phyloP scores from a whole-genome alignment of 2,329 filamentous ascomycete genomes.

The Penicillium sclerotigenum region DNA sequence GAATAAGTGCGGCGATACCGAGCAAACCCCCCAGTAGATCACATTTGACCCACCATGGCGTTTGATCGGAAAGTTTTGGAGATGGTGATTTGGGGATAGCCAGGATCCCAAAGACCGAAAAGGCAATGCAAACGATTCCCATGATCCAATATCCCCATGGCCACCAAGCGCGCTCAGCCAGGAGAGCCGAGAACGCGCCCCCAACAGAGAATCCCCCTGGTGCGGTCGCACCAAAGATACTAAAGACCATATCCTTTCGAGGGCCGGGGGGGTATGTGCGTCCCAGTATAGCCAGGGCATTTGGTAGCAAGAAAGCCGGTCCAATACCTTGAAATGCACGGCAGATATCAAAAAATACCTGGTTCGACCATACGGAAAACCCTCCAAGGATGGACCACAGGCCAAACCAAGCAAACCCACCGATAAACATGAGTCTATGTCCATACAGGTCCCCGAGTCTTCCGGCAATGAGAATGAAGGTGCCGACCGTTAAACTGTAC shows the following conservation, averaged over 20 bases:
- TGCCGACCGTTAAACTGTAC: constrained; percentile 48
- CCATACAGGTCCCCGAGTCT: constrained; percentile 40
- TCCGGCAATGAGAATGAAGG: constrained; percentile 37
- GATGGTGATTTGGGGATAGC: constrained; percentile 12
- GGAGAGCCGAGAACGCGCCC: constrained; percentile 38
- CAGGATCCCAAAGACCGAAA: constrained; percentile 34
- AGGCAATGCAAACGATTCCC: constrained; percentile 41
- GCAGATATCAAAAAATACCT: constrained; percentile 50
- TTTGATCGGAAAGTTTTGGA: background rate
- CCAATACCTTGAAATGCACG: constrained; percentile 57
- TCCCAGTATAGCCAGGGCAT: constrained; percentile 62
- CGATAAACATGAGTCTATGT: constrained; percentile 35
- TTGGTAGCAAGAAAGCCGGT: constrained; percentile 62
- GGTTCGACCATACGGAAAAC: constrained; percentile 36
- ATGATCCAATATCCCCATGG: constrained; percentile 51
- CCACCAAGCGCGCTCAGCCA: constrained; percentile 48
- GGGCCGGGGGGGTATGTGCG: constrained; percentile 54
- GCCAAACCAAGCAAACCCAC: constrained; percentile 38
- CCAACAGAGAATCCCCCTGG: constrained; percentile 47
- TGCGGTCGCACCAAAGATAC: constrained; percentile 48
- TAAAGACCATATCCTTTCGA: constrained; percentile 60
- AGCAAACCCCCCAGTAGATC: constrained; percentile 39
- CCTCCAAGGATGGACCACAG: constrained; percentile 40
- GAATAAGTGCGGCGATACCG: constrained; percentile 49
- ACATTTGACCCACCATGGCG: constrained; percentile 7